phyloP scores from a whole-genome alignment of 2,329 filamentous ascomycete species.

The Verticillium longisporum region DNA sequence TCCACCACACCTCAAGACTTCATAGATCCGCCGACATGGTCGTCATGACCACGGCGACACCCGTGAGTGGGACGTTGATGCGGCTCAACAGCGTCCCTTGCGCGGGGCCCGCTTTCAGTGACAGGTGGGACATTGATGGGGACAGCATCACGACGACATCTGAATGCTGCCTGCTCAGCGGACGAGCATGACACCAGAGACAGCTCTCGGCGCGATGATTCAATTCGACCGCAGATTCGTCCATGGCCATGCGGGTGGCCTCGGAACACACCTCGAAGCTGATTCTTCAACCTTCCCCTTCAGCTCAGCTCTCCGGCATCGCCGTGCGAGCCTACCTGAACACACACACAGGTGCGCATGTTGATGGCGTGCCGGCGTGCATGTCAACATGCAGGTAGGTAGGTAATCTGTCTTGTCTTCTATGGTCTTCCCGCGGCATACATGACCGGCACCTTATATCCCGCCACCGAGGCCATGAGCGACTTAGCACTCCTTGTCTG shows the following conservation, averaged over 20 bases:
- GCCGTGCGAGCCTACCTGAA: background rate
- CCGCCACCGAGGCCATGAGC: background rate
- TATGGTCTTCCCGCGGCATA: background rate
- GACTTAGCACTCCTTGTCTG: background rate
- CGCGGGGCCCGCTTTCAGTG: constrained; percentile 1
- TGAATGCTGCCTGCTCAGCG: background rate
- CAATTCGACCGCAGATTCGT: too few relatives aligned
- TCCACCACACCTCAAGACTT: constrained; percentile 3
- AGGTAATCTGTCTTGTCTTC: background rate
- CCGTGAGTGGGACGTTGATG: constrained; percentile 2
- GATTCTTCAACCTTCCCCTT: background rate
- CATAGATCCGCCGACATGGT: constrained; percentile 3
- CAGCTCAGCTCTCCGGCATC: background rate
- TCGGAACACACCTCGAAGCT: too few relatives aligned
- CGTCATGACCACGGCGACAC: background rate
- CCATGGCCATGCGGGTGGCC: too few relatives aligned
- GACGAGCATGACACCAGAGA: background rate
- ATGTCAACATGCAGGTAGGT: background rate
- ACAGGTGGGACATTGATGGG: background rate
- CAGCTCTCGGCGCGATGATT: too few relatives aligned
- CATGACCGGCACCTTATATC: background rate
- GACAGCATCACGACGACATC: background rate
- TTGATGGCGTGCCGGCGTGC: background rate
- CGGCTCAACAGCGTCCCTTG: background rate
- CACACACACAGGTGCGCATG: background rate